Base-by-base conservation (phyloP, 257 asterid genomes). In the Nicotiana attenuata region DNA sequence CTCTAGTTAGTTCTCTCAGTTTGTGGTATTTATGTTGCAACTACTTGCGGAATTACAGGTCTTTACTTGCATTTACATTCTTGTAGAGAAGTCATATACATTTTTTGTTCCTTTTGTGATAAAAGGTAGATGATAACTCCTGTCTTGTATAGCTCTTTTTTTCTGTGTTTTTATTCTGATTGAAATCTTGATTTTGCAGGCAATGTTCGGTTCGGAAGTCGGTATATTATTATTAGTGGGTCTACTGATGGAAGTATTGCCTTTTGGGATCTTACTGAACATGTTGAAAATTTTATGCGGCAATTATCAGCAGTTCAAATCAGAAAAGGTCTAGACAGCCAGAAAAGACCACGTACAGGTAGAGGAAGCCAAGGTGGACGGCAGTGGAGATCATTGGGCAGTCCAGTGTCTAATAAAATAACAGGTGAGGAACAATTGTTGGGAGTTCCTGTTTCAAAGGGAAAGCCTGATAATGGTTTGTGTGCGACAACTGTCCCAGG, bases 351-450 rank as follows among this genome's bases (percentile, higher is more conserved):
- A 29, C 96, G 89, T 55, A 94, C 99, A 26, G 99, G 98, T 68
- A 91, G 99, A 88, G 99, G 99, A 84, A 96, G 99, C 88, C 98
- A 93, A 88, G 99, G 99, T 80, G 99, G 99, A 76, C 87, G 99
- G 79, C 31, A 89, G 91, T 84, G 98, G 97, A 91, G 92, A 80
- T 86, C 91, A 77, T 80, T 89, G 64, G 92, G 85, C 75, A 78
- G 80, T 76, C 87, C 85, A 79, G 83, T 82, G 47, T 81, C 88
- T 77, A 89, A 89, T 85, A 88, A 85, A 83, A 91, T 84, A 81
- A 80, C 85, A 11, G 82, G 81, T 41, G 76, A 77, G 55, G 80
- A 50, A 76, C 66, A 20, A 41, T 41, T 80, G 71, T 81, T 41
- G 19, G 86, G 76, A 45, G 78, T 78, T 85, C 78, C 45, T 76